phyloP scores from a whole-genome alignment of 768 basidiomycete species.

The Astraeus odoratus region DNA sequence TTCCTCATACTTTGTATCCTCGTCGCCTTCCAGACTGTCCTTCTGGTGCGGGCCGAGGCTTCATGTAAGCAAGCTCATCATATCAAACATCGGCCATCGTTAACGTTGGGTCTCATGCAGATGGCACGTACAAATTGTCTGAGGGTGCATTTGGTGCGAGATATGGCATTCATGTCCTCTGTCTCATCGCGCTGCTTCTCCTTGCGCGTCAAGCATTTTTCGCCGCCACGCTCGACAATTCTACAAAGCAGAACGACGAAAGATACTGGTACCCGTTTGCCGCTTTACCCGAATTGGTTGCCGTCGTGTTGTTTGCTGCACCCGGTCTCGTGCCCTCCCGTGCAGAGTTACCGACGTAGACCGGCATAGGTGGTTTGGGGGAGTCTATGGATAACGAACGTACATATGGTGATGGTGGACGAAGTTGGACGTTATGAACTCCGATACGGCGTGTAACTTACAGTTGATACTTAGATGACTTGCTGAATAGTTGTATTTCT shows the following conservation, averaged over 20 bases:
- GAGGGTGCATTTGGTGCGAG: constrained; percentile 13
- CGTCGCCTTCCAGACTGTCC: constrained; percentile 20
- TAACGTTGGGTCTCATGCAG: constrained; percentile 6
- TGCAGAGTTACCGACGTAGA: constrained; percentile 19
- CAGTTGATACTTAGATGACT: background rate
- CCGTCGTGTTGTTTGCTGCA: constrained; percentile 23
- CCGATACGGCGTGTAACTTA: too few relatives aligned
- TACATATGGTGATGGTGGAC: background rate
- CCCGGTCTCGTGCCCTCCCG: constrained; percentile 29
- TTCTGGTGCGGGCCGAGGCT: constrained; percentile 12
- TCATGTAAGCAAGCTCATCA: constrained; percentile 9
- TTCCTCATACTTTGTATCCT: constrained; percentile 24
- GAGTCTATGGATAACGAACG: background rate
- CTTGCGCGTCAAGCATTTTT: constrained; percentile 28
- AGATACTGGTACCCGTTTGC: constrained; percentile 28
- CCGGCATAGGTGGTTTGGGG: background rate
- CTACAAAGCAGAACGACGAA: constrained; percentile 21
- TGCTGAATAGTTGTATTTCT: background rate
- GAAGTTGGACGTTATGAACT: background rate
- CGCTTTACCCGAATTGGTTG: constrained; percentile 26
- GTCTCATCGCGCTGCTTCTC: constrained; percentile 18
- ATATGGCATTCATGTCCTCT: constrained; percentile 21
- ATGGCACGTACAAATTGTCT: constrained; percentile 15
- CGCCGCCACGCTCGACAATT: constrained; percentile 14
- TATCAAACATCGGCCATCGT: background rate